phyloP scores from a whole-genome alignment of 169 alveolate species.

The Eimeria necatrix region DNA sequence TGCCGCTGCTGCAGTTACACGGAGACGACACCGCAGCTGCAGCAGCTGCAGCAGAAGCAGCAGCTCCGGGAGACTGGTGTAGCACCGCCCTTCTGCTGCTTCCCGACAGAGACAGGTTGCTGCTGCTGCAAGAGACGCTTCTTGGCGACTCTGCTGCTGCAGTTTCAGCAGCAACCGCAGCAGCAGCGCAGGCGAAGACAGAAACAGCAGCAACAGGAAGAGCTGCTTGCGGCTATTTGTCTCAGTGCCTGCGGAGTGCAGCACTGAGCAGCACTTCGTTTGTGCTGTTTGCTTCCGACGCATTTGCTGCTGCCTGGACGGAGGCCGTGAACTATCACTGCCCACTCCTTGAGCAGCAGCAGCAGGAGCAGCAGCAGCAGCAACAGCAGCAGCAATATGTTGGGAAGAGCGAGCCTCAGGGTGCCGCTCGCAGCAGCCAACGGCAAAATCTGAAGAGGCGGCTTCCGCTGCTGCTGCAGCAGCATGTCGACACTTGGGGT shows the following conservation, averaged over 20 bases:
- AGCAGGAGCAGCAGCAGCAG: slow-evolving; percentile 37
- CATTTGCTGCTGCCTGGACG: slow-evolving; percentile 22
- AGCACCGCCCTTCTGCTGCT: slow-evolving; percentile 8
- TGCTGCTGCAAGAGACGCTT: slow-evolving; percentile 6
- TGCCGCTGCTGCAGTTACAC: background rate
- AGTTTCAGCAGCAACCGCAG: background rate
- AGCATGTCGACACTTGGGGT: background rate
- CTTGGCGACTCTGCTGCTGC: background rate
- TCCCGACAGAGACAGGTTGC: background rate
- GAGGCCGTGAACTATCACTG: slow-evolving; percentile 11
- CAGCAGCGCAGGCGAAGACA: background rate
- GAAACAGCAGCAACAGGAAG: background rate
- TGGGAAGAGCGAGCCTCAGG: background rate
- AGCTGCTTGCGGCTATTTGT: background rate
- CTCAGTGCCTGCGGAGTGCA: slow-evolving; percentile 8
- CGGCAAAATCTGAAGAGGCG: background rate
- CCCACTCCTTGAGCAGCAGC: slow-evolving; percentile 11
- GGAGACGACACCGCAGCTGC: background rate
- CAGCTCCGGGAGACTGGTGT: slow-evolving; percentile 17
- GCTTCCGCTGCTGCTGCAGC: slow-evolving; percentile 20
- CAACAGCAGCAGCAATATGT: slow-evolving; percentile 17
- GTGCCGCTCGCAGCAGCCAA: background rate
- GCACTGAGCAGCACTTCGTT: background rate
- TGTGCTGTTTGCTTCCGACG: slow-evolving; percentile 2
- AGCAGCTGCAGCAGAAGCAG: background rate